These are phyloP conservation scores for Hibiscus tridactylites DNA, from an alignment of 345 rosid species.

Conservation along the genomic window DNA sequence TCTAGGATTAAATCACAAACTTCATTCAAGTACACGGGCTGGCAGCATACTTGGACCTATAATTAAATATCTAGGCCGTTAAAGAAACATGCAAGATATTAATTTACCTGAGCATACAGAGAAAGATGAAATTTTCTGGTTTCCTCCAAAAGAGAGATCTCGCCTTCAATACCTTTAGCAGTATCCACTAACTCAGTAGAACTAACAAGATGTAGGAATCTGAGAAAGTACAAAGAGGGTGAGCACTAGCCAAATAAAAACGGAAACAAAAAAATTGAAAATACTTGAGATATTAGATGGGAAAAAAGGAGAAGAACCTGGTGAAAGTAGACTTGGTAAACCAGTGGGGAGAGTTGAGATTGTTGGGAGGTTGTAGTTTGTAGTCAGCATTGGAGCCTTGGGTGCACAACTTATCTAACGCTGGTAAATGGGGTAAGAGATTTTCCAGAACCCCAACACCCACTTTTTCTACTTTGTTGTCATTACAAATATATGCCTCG, in stretches of 20 bases:
- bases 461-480: conserved; percentile 37
- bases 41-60: background rate
- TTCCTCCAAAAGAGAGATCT: conserved; percentile 54
- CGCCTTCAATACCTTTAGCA: conserved; percentile 35
- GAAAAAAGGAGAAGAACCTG: conserved; percentile 23
- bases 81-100: background rate
- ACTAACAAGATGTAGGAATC: conserved; percentile 36
- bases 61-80: background rate
- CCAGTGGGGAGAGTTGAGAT: conserved; percentile 32
- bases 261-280: background rate
- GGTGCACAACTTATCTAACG: conserved; percentile 20
- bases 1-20: background rate
- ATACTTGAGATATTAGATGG: background rate
- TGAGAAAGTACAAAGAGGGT: conserved; percentile 16
- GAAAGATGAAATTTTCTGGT: conserved; percentile 53
- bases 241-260: background rate
- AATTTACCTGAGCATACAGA: conserved; percentile 34
- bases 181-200: conserved; percentile 29
- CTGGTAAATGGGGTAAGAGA: conserved; percentile 42
- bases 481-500: conserved; percentile 35
- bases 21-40: background rate
- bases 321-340: conserved; percentile 46
- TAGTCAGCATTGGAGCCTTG: conserved; percentile 40
- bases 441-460: conserved; percentile 37
- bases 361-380: conserved; percentile 31